These are phyloP conservation scores for Tylopilus felleus DNA, from an alignment of 768 basidiomycete genomes.

Conservation along the genomic window DNA sequence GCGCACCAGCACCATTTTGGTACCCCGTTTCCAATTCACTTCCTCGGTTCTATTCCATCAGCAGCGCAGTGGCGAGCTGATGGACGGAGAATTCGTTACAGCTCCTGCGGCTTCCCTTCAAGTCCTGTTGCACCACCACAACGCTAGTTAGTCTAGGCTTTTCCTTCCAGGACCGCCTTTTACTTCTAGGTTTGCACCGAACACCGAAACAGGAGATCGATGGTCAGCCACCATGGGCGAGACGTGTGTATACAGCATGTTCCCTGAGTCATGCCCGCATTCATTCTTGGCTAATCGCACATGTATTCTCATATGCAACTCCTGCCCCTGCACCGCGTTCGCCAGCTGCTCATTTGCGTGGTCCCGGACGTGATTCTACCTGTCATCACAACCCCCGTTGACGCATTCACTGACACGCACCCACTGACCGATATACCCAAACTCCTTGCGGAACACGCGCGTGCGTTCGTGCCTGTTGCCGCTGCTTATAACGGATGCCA, in stretches of 20 bases:
- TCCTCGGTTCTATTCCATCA: background rate
- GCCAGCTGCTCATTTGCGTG: slow-evolving; percentile 12
- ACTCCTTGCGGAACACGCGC: slow-evolving; percentile 15
- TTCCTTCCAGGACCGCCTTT: background rate
- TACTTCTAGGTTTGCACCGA: background rate
- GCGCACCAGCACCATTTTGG: slow-evolving; percentile 11
- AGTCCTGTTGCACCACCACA: background rate
- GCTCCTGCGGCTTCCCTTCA: background rate
- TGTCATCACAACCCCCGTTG: slow-evolving; percentile 5
- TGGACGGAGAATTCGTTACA: background rate
- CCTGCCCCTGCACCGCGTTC: slow-evolving; percentile 16
- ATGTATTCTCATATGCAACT: slow-evolving; percentile 14
- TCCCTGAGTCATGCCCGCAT: slow-evolving; percentile 1
- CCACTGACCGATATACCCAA: slow-evolving; percentile 7
- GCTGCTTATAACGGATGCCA: slow-evolving; percentile 22
- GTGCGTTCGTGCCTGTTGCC: slow-evolving; percentile 7
- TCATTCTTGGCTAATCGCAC: slow-evolving; percentile 17
- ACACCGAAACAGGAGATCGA: background rate
- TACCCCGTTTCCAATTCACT: slow-evolving; percentile 11
- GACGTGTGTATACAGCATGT: slow-evolving; percentile 16
- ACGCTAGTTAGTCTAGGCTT: background rate
- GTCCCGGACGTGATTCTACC: slow-evolving; percentile 1
- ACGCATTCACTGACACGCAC: slow-evolving; percentile 10
- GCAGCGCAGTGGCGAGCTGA: background rate
- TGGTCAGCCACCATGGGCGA: background rate